A percentile compares a stretch with the other conserved stretches of the same genome.
Evolutionary conservation across 768 basidiomycete genomes (phyloP).

Genomic region (Nidularia pulvinata): DNA sequence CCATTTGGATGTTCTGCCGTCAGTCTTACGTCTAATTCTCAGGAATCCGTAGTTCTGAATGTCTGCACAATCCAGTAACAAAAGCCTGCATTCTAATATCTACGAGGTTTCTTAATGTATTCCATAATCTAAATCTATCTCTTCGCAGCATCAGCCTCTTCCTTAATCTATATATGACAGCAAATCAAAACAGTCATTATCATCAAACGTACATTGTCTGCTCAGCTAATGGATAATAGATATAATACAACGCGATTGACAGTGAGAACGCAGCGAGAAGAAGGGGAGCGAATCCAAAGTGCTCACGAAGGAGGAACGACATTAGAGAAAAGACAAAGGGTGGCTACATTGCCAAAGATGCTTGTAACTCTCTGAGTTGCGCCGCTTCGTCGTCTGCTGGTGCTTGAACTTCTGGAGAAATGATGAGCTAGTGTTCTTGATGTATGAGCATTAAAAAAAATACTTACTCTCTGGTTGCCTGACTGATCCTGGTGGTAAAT

Average conservation of each 20-base stretch:
- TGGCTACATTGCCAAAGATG: conserved; percentile 77
- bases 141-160: no score
- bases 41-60: no score
- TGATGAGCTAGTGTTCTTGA: background rate
- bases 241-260: background rate
- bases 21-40: no score
- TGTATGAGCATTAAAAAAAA: background rate
- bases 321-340: conserved; percentile 4
- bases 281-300: background rate
- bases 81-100: no score
- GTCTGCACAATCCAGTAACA: no score
- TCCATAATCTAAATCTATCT: no score
- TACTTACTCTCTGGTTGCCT: conserved; percentile 48
- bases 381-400: conserved; percentile 89
- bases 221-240: conserved; percentile 2
- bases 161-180: no score
- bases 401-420: conserved; percentile 7
- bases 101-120: no score
- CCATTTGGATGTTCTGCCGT: no score
- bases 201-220: conserved; percentile 20
- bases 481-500: conserved; percentile 68
- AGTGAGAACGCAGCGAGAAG: background rate
- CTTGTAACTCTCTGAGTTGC: conserved; percentile 88
- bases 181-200: conserved; percentile 15
- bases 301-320: no score